Base-by-base conservation (phyloP, 228 moss, liverwort and hornwort species). In the Sphagnum magellanicum region DNA sequence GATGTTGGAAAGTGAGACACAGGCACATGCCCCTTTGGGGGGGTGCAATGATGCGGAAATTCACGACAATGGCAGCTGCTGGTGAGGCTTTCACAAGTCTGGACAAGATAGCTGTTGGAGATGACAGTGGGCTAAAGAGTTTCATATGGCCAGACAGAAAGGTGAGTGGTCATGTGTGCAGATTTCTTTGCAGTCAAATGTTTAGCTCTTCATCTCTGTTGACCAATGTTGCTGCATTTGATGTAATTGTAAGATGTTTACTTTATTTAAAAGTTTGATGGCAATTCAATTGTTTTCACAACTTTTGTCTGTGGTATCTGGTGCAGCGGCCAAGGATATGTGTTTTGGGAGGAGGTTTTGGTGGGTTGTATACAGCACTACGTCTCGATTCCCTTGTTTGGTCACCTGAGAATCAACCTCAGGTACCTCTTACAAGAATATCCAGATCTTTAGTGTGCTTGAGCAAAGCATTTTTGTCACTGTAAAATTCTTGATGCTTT, bases 291-390 rank as follows among this genome's bases (percentile, higher is more conserved):
- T 32, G 32, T 32, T 32, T 32, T 3, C 32, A 32, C 32, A 32
- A 32, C 32, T 32, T 32, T 32, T 32, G 32, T 32, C 32, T 32
- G 32, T 32, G 32, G 32, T 32, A 32, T 32, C 32, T 32, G 3
- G 32, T 32, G 32, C 82, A 97, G 94, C 89, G 81, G 55, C 98
- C 98, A 16, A 89, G 84, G 65, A 92, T 98, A 70, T 94, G 92
- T 74, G 84, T 98, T 61, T 75, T 98, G 66, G 98, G 98, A 69
- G 98, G 98, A 48, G 98, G 98, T 73, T 98, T 98, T 51, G 98
- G 94, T 68, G 98, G 98, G 48, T 86, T 98, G 11, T 94, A 98
- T 73, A 94, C 98, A 73, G 98, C 98, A 10, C 72, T 98, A 75
- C 89, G 94, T 65, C 93, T 98, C 32, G 94, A 93, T 14, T 89